Evolutionary conservation across 2,329 filamentous ascomycete species (phyloP).

Genomic region (Pseudogymnoascus verrucosus): DNA sequence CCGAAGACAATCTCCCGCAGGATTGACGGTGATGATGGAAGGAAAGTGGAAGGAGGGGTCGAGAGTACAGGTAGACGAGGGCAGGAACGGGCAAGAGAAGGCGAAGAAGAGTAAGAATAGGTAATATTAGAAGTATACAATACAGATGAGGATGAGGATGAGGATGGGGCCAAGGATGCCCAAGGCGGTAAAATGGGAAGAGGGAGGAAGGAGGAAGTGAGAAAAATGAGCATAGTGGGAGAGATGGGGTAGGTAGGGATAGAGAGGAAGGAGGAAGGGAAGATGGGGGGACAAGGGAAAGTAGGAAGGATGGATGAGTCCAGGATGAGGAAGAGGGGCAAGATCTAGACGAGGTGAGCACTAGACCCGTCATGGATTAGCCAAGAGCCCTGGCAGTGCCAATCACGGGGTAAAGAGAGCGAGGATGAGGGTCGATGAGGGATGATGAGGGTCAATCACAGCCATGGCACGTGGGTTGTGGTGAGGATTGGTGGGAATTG

Average conservation of each 20-base stretch:
- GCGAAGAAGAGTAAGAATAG: neutral
- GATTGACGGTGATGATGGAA: neutral
- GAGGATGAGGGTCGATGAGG: too few relatives aligned
- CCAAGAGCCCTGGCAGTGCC: neutral
- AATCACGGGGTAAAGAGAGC: neutral
- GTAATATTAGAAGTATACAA: neutral
- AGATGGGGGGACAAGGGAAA: neutral
- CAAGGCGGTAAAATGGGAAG: neutral
- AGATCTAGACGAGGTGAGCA: neutral
- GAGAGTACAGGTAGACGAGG: neutral
- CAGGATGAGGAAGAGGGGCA: neutral
- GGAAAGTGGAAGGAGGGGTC: neutral
- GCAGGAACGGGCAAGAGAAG: too few relatives aligned
- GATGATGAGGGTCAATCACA: neutral
- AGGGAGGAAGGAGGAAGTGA: neutral
- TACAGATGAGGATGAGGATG: neutral
- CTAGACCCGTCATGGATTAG: neutral
- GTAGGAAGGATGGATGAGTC: too few relatives aligned
- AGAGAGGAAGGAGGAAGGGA: neutral
- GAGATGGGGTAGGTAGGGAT: too few relatives aligned
- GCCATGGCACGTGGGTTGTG: neutral
- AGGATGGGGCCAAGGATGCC: neutral
- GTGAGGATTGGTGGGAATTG: neutral
- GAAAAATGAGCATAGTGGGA: neutral
- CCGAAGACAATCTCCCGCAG: conserved; percentile 1